These are phyloP conservation scores for Mucor plumbeus DNA, from an alignment of 371 early-diverging fungal genomes.

Conservation along the genomic window DNA sequence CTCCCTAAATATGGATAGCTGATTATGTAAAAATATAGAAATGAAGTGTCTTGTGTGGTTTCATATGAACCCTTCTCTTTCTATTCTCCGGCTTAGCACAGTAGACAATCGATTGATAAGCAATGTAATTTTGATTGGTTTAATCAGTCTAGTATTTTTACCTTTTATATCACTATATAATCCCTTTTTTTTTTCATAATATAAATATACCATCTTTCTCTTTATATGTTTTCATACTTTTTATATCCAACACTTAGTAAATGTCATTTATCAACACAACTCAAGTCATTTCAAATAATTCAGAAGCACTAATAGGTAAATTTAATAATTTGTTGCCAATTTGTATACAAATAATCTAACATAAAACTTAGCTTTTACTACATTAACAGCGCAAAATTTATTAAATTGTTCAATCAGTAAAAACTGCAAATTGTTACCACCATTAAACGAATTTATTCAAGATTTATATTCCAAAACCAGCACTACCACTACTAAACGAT, in stretches of 20 bases:
- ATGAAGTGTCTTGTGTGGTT: conserved; percentile 2
- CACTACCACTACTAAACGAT: background rate
- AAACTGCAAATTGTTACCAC: conserved; percentile 22
- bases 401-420: conserved; percentile 15
- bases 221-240: conserved; percentile 2
- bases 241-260: background rate
- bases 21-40: conserved; percentile 1
- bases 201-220: conserved; percentile 2
- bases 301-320: conserved; percentile 26
- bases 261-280: conserved; percentile 18
- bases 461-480: conserved; percentile 11
- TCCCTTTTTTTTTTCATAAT: conserved; percentile 12
- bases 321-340: background rate
- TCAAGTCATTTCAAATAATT: conserved; percentile 25
- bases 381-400: conserved; percentile 17
- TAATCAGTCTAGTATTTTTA: conserved; percentile 20
- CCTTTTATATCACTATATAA: conserved; percentile 5
- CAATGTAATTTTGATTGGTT: conserved; percentile 18
- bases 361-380: conserved; percentile 23
- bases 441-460: conserved; percentile 18
- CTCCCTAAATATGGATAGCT: conserved; percentile 5
- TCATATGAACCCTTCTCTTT: conserved; percentile 6
- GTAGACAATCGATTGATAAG: conserved; percentile 7
- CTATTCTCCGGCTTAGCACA: background rate
- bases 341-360: background rate